Evolutionary conservation across 352 stramenopile species (phyloP).

Genomic region (Phytophthora colocasiae): DNA sequence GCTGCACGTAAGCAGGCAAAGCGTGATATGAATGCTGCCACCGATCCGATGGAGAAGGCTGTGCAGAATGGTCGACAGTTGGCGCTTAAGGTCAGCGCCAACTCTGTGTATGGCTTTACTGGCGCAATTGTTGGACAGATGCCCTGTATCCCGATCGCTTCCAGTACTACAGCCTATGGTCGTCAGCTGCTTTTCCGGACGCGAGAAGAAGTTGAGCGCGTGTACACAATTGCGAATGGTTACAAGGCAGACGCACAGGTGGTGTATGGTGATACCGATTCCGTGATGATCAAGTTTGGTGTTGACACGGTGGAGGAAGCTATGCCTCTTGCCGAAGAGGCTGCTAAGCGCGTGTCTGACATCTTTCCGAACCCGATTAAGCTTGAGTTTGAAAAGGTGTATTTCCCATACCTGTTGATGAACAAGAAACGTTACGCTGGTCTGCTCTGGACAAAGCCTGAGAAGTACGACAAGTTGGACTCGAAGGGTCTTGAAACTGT

Average conservation of each 20-base stretch:
- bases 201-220: slow-evolving; percentile 96
- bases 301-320: slow-evolving; percentile 95
- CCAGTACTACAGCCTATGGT: slow-evolving; percentile 98
- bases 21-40: slow-evolving; percentile 99
- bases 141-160: slow-evolving; percentile 98
- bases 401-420: slow-evolving; percentile 99
- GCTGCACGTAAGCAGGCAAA: slow-evolving; percentile 98
- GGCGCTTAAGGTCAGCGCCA: slow-evolving; percentile 97
- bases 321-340: slow-evolving; percentile 98
- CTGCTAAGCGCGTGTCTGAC: slow-evolving; percentile 94
- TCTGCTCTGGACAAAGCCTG: slow-evolving; percentile 84
- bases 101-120: slow-evolving; percentile 99
- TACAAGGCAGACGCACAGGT: slow-evolving; percentile 97
- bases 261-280: slow-evolving; percentile 99
- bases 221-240: slow-evolving; percentile 94
- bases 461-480: slow-evolving; percentile 99
- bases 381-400: slow-evolving; percentile 99
- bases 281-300: slow-evolving; percentile 99
- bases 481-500: slow-evolving; percentile 99
- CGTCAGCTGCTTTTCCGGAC: slow-evolving; percentile 97
- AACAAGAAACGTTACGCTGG: slow-evolving; percentile 98
- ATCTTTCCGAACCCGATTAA: slow-evolving; percentile 98
- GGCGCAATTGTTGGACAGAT: slow-evolving; percentile 98
- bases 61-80: slow-evolving; percentile 99
- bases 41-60: slow-evolving; percentile 98